phyloP scores from a whole-genome alignment of 495 filamentous ascomycete species.

The Cladorrhinum samala region DNA sequence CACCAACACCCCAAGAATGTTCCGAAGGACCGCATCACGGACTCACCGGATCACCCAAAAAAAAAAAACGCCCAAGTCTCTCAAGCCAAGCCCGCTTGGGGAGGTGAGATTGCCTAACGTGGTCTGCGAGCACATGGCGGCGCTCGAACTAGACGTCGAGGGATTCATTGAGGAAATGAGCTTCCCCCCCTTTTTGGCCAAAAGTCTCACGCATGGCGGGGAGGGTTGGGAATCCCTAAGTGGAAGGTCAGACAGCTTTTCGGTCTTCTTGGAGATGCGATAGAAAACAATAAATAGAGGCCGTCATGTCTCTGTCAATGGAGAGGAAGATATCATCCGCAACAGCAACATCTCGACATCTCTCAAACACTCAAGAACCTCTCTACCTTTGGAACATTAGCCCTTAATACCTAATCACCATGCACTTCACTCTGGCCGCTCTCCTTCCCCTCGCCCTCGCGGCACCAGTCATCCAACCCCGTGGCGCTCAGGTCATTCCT shows the following conservation, averaged over 20 bases:
- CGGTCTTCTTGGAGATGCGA: neutral
- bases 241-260: slow-evolving; percentile 4
- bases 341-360: neutral
- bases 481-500: slow-evolving; percentile 33
- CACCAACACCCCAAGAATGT: neutral
- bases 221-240: neutral
- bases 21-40: neutral
- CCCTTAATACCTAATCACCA: slow-evolving; percentile 2
- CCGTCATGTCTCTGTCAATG: neutral
- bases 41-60: too few species aligned
- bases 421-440: slow-evolving; percentile 15
- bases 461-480: slow-evolving; percentile 33
- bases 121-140: neutral
- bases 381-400: neutral
- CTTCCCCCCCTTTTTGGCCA: neutral
- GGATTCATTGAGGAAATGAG: too few species aligned
- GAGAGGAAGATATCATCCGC: neutral
- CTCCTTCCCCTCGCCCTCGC: slow-evolving; percentile 20
- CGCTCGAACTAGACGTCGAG: too few species aligned
- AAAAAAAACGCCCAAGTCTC: too few species aligned
- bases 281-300: slow-evolving; percentile 6
- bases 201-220: neutral
- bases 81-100: too few species aligned
- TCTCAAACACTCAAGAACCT: neutral
- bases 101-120: neutral